A percentile compares a stretch with the other conserved stretches of the same genome.
Evolutionary conservation across 176 grass and related monocot species (phyloP).

Genomic region (Rhynchospora tenuis): DNA sequence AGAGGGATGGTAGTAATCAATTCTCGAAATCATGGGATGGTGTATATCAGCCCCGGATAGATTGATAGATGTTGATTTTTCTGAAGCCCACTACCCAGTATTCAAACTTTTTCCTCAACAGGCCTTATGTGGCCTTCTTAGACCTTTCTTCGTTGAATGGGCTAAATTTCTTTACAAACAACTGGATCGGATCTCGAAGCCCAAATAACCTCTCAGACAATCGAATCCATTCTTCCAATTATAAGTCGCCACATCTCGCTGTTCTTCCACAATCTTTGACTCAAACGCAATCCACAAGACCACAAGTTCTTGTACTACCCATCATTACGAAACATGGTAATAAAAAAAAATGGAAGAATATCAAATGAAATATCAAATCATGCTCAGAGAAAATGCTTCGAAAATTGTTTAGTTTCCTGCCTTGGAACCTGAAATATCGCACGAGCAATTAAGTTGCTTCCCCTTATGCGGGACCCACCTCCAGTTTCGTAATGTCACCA

Average conservation of each 20-base stretch:
- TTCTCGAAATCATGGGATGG: too few relatives aligned
- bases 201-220: background rate
- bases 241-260: background rate
- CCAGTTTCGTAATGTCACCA: background rate
- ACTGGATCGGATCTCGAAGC: background rate
- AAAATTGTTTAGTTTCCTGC: background rate
- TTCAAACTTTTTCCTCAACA: too few relatives aligned
- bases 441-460: slow-evolving; percentile 10
- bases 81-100: too few relatives aligned
- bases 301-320: too few relatives aligned
- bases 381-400: background rate
- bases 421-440: background rate
- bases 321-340: too few relatives aligned
- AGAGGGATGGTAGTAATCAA: too few relatives aligned
- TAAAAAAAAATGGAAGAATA: too few relatives aligned
- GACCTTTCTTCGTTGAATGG: background rate
- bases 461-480: background rate
- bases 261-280: background rate
- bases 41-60: too few relatives aligned
- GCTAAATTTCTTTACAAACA: background rate
- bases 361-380: background rate
- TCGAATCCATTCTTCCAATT: background rate
- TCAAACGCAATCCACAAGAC: background rate
- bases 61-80: too few relatives aligned
- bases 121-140: too few relatives aligned